These are phyloP conservation scores for Ricinus communis DNA, from an alignment of 345 rosid species.

Conservation along the genomic window DNA sequence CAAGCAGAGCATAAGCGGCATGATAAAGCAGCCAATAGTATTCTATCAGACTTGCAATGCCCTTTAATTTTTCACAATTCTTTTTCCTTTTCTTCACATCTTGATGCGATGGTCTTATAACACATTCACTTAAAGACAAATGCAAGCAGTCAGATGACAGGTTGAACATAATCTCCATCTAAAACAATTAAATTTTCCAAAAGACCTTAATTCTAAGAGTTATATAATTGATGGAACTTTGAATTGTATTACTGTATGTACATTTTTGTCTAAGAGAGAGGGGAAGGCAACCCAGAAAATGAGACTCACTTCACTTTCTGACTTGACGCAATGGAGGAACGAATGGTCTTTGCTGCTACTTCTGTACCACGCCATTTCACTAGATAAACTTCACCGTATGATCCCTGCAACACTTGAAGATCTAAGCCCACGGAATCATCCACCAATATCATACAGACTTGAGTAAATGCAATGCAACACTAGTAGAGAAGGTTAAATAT, in stretches of 20 bases:
- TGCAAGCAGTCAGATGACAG: background rate
- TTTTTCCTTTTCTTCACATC: background rate
- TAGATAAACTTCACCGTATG: conserved; percentile 59
- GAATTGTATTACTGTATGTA: background rate
- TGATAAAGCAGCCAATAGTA: conserved; percentile 9
- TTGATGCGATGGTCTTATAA: background rate
- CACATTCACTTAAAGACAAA: background rate
- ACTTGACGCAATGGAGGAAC: conserved; percentile 63
- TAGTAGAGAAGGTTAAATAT: background rate
- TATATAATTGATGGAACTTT: background rate
- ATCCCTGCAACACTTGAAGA: conserved; percentile 38
- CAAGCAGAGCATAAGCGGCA: background rate
- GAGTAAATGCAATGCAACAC: background rate
- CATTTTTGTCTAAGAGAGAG: background rate
- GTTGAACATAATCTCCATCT: background rate
- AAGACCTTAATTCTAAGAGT: background rate
- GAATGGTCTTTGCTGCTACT: conserved; percentile 67
- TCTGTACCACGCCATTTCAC: conserved; percentile 72
- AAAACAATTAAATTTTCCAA: background rate
- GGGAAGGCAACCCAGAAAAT: background rate
- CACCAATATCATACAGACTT: background rate
- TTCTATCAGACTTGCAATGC: background rate
- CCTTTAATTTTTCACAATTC: background rate
- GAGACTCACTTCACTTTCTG: conserved; percentile 55
- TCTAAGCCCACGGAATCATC: conserved; percentile 8